Evolutionary conservation across 2,329 filamentous ascomycete species (phyloP).

Genomic region (Fusarium protoensiforme): DNA sequence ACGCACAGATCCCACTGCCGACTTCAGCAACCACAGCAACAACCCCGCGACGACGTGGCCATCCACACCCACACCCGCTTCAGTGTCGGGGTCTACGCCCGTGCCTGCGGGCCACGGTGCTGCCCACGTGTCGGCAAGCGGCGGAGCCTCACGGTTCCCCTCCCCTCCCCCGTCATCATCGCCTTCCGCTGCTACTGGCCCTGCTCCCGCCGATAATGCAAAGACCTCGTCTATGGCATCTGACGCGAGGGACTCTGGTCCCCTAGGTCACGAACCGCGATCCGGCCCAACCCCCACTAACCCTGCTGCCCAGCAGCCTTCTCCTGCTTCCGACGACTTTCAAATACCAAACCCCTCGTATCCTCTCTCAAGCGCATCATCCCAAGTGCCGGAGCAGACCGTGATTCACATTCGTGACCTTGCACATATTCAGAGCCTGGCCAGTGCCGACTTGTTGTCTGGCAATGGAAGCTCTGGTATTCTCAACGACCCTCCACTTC

Average conservation of each 20-base stretch:
- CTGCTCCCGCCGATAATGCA: slow-evolving; percentile 54
- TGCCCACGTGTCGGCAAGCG: slow-evolving; percentile 46
- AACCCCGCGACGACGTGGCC: slow-evolving; percentile 24
- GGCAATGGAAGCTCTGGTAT: slow-evolving; percentile 57
- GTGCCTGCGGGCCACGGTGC: slow-evolving; percentile 37
- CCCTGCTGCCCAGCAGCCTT: slow-evolving; percentile 46
- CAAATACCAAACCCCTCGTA: slow-evolving; percentile 52
- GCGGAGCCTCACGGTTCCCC: slow-evolving; percentile 61
- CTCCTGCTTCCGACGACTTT: slow-evolving; percentile 50
- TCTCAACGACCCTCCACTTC: slow-evolving; percentile 61
- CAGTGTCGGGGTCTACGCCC: slow-evolving; percentile 32
- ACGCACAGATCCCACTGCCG: slow-evolving; percentile 34
- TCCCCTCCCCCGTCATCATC: slow-evolving; percentile 67
- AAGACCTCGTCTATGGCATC: slow-evolving; percentile 62
- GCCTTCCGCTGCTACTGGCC: slow-evolving; percentile 53
- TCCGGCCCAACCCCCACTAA: slow-evolving; percentile 32
- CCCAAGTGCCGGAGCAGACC: slow-evolving; percentile 52
- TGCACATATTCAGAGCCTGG: slow-evolving; percentile 90
- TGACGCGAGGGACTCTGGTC: slow-evolving; percentile 46
- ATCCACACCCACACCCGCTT: slow-evolving; percentile 17
- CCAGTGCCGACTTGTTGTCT: slow-evolving; percentile 78
- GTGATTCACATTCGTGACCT: slow-evolving; percentile 87
- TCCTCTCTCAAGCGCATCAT: slow-evolving; percentile 44
- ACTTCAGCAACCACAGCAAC: slow-evolving; percentile 28
- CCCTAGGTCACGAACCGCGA: slow-evolving; percentile 40